Evolutionary conservation across 2,329 filamentous ascomycete genomes (phyloP).

Genomic region (Microsporum audouinii): DNA sequence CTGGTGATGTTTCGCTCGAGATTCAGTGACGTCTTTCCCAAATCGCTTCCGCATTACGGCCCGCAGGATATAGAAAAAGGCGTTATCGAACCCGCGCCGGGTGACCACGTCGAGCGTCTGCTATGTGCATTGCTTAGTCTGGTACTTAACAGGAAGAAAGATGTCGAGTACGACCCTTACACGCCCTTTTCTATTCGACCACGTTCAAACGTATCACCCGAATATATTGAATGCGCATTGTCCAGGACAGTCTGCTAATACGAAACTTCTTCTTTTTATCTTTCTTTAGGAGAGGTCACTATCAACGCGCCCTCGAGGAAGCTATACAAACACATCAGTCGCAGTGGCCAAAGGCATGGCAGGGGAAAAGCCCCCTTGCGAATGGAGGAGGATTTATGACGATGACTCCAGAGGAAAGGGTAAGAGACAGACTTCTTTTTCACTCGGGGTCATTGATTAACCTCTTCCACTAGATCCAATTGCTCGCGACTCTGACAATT

Average conservation of each 20-base stretch:
- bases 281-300: conserved; percentile 66
- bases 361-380: conserved; percentile 67
- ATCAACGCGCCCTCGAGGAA: conserved; percentile 86
- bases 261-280: neutral
- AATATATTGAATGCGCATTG: neutral
- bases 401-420: conserved; percentile 71
- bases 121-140: conserved; percentile 80
- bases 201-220: neutral
- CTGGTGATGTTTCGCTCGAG: conserved; percentile 96
- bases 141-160: conserved; percentile 92
- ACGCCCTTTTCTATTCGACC: conserved; percentile 13
- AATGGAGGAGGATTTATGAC: conserved; percentile 69
- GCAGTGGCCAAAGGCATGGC: conserved; percentile 83
- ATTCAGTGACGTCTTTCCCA: conserved; percentile 79
- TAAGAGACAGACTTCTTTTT: conserved; percentile 32
- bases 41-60: conserved; percentile 77
- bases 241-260: conserved; percentile 1
- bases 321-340: conserved; percentile 71
- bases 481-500: conserved; percentile 70
- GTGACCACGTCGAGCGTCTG: conserved; percentile 74
- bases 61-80: conserved; percentile 91
- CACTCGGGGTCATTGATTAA: neutral
- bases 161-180: conserved; percentile 69
- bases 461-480: conserved; percentile 50
- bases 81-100: conserved; percentile 63